Conservation (phyloP, 169 alveolate genomes). For the Ichthyophthirius multifiliis region DNA sequence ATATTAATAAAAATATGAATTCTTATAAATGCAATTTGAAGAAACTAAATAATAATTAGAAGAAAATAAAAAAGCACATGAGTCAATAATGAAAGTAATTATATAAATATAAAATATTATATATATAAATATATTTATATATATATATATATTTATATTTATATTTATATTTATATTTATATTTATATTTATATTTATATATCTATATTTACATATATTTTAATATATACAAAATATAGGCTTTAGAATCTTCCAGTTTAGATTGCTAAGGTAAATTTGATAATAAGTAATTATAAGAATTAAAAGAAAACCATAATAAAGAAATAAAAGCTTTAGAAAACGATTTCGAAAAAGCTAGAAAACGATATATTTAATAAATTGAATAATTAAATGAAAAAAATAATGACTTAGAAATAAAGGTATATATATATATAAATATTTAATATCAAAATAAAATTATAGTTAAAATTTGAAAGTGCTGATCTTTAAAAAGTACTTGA, state of each 20-base stretch:
- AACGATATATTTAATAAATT: conserved; percentile 39
- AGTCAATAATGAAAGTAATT: conserved; percentile 49
- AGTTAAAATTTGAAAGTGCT: conserved; percentile 38
- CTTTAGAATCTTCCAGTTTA: conserved; percentile 40
- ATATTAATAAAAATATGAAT: conserved; percentile 51
- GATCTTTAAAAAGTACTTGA: conserved; percentile 55
- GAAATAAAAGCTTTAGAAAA: conserved; percentile 51
- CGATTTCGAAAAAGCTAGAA: conserved; percentile 30
- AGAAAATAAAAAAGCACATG: conserved; percentile 64
- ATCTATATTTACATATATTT: not conserved
- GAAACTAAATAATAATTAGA: conserved; percentile 56
- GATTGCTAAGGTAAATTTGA: conserved; percentile 57
- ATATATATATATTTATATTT: too few species aligned
- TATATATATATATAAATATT: not conserved
- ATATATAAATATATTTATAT: not conserved
- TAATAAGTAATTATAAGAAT: conserved; percentile 47
- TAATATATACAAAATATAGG: not conserved
- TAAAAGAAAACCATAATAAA: conserved; percentile 46
- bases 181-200: not conserved
- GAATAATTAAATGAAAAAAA: conserved; percentile 51
- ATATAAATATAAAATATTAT: not conserved
- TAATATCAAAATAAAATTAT: not conserved
- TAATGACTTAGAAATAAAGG: conserved; percentile 51
- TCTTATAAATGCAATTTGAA: conserved; percentile 47
- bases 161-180: too few species aligned